These are phyloP conservation scores for Pseudogymnoascus sp. DNA, from an alignment of 2,329 filamentous ascomycete genomes.

Conservation along the genomic window DNA sequence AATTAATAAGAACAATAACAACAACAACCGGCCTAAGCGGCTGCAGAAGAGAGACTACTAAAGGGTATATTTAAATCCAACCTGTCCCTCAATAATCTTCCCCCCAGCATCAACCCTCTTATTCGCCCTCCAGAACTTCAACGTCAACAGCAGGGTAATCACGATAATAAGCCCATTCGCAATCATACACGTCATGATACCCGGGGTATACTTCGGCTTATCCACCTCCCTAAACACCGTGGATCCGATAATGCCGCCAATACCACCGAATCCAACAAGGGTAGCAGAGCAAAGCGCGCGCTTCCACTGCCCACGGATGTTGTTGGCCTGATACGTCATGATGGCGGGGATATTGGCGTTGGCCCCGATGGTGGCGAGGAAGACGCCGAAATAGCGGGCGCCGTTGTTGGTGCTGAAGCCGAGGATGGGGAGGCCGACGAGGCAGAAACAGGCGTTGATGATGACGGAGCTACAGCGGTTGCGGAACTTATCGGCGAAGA, in stretches of 20 bases:
- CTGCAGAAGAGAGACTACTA: not conserved
- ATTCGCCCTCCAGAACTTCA: conserved; percentile 23
- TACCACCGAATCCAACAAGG: conserved; percentile 65
- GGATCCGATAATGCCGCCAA: conserved; percentile 69
- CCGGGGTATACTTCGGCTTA: conserved; percentile 37
- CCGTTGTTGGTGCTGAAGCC: conserved; percentile 39
- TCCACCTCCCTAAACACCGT: conserved; percentile 60
- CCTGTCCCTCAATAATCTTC: conserved; percentile 24
- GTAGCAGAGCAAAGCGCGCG: conserved; percentile 69
- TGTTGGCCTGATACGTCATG: conserved; percentile 78
- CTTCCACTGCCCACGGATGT: conserved; percentile 84
- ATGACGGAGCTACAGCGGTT: conserved; percentile 41
- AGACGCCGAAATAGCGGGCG: conserved; percentile 46
- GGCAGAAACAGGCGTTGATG: conserved; percentile 37
- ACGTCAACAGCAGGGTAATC: conserved; percentile 16
- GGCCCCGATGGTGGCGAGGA: conserved; percentile 38
- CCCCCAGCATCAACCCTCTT: conserved; percentile 22
- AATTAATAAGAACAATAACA: not conserved
- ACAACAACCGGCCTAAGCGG: not conserved
- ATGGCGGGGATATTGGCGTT: conserved; percentile 69
- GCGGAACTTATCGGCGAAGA: conserved; percentile 41
- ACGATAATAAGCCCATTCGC: conserved; percentile 17
- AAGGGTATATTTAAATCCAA: conserved; percentile 21
- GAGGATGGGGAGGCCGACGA: conserved; percentile 31
- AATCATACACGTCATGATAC: conserved; percentile 12